phyloP scores from a whole-genome alignment of 768 basidiomycete genomes.

The Boletus fagicola region DNA sequence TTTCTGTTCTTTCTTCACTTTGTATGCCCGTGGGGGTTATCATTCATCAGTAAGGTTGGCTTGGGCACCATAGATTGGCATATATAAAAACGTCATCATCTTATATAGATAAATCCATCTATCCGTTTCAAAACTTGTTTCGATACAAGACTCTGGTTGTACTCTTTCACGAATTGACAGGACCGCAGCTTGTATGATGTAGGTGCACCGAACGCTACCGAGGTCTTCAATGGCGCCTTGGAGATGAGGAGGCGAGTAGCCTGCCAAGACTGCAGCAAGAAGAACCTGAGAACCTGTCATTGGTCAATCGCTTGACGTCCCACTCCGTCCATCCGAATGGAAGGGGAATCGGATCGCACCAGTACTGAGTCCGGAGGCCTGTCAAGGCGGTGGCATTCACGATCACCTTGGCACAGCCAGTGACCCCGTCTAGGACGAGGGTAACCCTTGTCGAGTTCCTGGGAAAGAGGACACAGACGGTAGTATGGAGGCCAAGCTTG shows the following conservation, averaged over 20 bases:
- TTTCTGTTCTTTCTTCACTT: neutral
- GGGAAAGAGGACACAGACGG: slow-evolving; percentile 55
- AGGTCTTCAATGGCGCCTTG: slow-evolving; percentile 35
- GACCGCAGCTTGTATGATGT: neutral
- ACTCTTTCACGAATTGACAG: neutral
- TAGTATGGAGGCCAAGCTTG: too few relatives aligned
- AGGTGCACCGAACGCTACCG: slow-evolving; percentile 66
- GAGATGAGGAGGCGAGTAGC: slow-evolving; percentile 52
- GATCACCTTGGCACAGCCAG: slow-evolving; percentile 67
- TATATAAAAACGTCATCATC: neutral
- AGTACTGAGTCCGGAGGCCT: slow-evolving; percentile 77
- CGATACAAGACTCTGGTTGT: neutral
- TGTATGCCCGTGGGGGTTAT: neutral
- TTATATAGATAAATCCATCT: neutral
- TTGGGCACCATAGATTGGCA: neutral
- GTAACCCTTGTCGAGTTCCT: slow-evolving; percentile 60
- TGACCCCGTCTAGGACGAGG: too few relatives aligned
- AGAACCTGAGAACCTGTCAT: slow-evolving; percentile 51
- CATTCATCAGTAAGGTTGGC: neutral
- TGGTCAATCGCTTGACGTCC: neutral
- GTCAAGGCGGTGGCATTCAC: slow-evolving; percentile 79
- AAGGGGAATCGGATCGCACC: slow-evolving; percentile 40
- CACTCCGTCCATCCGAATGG: neutral
- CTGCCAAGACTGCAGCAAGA: slow-evolving; percentile 45
- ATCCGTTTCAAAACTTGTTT: neutral